Evolutionary conservation across 306 rosid genomes (phyloP).

Genomic region (Pachyrhizus erosus): DNA sequence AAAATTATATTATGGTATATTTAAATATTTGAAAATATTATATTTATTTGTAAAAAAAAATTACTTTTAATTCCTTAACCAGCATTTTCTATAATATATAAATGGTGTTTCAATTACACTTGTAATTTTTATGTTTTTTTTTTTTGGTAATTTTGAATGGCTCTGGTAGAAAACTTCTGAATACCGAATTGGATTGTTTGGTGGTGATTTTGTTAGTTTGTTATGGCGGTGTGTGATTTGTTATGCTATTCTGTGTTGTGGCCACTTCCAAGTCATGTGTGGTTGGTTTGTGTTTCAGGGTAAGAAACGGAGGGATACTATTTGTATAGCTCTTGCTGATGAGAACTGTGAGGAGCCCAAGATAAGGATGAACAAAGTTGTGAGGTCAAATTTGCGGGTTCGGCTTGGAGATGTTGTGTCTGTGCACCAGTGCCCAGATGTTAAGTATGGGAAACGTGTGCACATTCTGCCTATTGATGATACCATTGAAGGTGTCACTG

Average conservation of each 20-base stretch:
- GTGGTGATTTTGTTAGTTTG: neutral
- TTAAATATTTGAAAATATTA: neutral
- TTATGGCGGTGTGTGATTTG: neutral
- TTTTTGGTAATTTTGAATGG: too few species aligned
- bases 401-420: constrained; percentile 68
- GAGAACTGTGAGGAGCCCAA: constrained; percentile 59
- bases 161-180: too few species aligned
- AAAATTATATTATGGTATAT: neutral
- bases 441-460: constrained; percentile 60
- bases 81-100: too few species aligned
- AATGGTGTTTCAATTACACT: too few species aligned
- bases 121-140: too few species aligned
- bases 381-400: constrained; percentile 63
- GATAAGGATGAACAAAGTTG: constrained; percentile 65
- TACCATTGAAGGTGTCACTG: constrained; percentile 62
- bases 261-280: neutral
- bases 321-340: constrained; percentile 64
- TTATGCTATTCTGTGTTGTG: neutral
- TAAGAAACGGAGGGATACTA: constrained; percentile 61
- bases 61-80: too few species aligned
- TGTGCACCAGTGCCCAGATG: constrained; percentile 64
- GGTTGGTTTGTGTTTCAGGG: constrained; percentile 50
- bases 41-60: neutral
- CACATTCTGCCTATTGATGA: constrained; percentile 64
- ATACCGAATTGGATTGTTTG: neutral